Base-by-base conservation (phyloP, 2,329 filamentous ascomycete genomes). In the Pseudocercospora macadamiae region DNA sequence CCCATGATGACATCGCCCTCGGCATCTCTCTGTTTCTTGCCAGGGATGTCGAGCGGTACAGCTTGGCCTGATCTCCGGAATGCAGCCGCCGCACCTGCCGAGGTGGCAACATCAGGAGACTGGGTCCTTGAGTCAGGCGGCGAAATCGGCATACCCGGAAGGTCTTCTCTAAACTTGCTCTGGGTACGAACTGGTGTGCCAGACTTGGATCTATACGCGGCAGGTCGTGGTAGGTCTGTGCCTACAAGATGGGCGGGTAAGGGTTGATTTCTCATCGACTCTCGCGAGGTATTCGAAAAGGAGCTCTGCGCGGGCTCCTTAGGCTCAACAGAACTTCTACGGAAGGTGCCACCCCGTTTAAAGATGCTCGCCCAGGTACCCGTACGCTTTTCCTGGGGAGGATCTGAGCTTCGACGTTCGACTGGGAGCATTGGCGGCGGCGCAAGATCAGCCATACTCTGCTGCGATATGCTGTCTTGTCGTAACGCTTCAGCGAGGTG, bases 131-230 rank as follows among this genome's bases (percentile, higher is more conserved):
- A 96, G 62, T 91, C 89, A 7, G 92, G 90, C 8, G 91, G 91
- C n/a, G 92, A 95, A 10, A 93, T 75, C 1, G 91, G 89, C 52
- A 91, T 83, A 70, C 97, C 93, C 3, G 92, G 93, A 10, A 97
- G 82, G 70, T 97, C 92, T 77, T 97, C 93, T 49, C 90, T 85
- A 77, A 97, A 97, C 56, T 91, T 93, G 34, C 93, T 97, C 75
- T 90, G 88, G 3, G 91, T 95, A 56, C 93, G 86, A 68, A 89
- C 89, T 4, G 91, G 89, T 4, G 87, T 79, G 36, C 79, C 81
- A 18, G 82, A 81, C 45, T 78, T 77, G 55, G 79, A 75, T 57
- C 80, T 79, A 30, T 78, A 74, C 51, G 69, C 73, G 53, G 66
- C 70, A 37, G 70, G 65, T 34, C 64, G 56, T 18, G 70, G 73